A percentile compares a stretch with the other conserved stretches of the same genome.
Evolutionary conservation across 768 basidiomycete species (phyloP).

Genomic region (Tylopilus rubrobrunneus): DNA sequence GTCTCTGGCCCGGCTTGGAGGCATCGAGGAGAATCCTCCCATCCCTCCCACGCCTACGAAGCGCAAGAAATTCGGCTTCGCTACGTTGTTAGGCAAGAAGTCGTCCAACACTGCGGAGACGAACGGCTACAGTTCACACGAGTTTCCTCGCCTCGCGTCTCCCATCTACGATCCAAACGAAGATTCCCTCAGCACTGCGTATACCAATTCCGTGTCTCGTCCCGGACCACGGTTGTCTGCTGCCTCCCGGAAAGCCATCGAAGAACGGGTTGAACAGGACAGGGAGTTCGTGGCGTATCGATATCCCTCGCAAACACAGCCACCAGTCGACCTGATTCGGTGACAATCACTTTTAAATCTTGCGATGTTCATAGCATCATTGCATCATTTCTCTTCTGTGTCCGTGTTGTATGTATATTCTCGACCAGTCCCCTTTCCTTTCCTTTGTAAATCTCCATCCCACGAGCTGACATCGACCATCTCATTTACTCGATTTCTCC

Average conservation of each 20-base stretch:
- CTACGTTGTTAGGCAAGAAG: slow-evolving; percentile 63
- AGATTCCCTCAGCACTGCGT: slow-evolving; percentile 40
- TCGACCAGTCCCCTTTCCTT: slow-evolving; percentile 8
- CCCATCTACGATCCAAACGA: slow-evolving; percentile 48
- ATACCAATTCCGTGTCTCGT: slow-evolving; percentile 48
- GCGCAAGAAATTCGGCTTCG: slow-evolving; percentile 70
- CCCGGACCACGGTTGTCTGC: slow-evolving; percentile 56
- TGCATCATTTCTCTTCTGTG: not conserved
- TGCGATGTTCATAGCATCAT: slow-evolving; percentile 2
- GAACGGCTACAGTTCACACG: slow-evolving; percentile 39
- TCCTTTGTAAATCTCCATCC: slow-evolving; percentile 20
- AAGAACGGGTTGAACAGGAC: slow-evolving; percentile 82
- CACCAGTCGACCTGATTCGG: slow-evolving; percentile 55
- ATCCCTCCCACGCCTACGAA: slow-evolving; percentile 42
- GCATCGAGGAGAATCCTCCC: slow-evolving; percentile 27
- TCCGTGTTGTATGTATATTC: slow-evolving; percentile 7
- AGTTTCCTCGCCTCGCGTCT: slow-evolving; percentile 46
- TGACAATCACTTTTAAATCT: slow-evolving; percentile 19
- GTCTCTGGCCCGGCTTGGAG: slow-evolving; percentile 43
- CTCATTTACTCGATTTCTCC: slow-evolving; percentile 18
- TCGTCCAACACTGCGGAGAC: slow-evolving; percentile 23
- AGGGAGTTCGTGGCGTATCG: slow-evolving; percentile 82
- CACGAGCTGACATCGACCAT: slow-evolving; percentile 15
- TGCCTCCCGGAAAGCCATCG: slow-evolving; percentile 65
- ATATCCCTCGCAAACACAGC: slow-evolving; percentile 75